phyloP scores from a whole-genome alignment of 163 green algal species.

The Coccomyxa subellipsoidea region DNA sequence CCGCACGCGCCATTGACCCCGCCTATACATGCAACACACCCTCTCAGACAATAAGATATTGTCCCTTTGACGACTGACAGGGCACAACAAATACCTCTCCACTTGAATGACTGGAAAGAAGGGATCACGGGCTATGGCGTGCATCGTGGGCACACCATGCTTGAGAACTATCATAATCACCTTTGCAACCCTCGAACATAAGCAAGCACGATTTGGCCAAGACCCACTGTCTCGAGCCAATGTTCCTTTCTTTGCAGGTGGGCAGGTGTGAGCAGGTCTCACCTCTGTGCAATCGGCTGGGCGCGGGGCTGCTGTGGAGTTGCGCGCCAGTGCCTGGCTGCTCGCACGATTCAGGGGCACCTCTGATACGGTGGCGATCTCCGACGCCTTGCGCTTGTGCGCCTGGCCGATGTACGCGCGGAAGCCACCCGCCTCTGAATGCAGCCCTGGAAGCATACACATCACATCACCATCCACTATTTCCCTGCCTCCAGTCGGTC shows the following conservation, averaged over 20 bases:
- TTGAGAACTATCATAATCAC: too few relatives aligned
- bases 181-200: too few relatives aligned
- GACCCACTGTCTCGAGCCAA: too few relatives aligned
- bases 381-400: constrained; percentile 9
- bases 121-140: too few relatives aligned
- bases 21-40: too few relatives aligned
- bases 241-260: too few relatives aligned
- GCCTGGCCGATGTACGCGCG: background rate
- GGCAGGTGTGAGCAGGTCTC: background rate
- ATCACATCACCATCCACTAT: background rate
- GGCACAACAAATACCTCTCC: too few relatives aligned
- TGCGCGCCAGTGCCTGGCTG: background rate
- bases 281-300: background rate
- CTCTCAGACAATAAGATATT: too few relatives aligned
- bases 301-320: background rate
- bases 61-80: too few relatives aligned
- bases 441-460: background rate
- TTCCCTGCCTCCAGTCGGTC: background rate
- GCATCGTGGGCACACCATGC: too few relatives aligned
- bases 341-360: background rate
- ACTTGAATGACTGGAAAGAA: too few relatives aligned
- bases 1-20: background rate
- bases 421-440: background rate
- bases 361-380: background rate
- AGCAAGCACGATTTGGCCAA: too few relatives aligned